Evolutionary conservation across 75 land plant species (phyloP), one percentile per base, ranked within the genome.

Genomic region (Selaginella tamariscina): DNA sequence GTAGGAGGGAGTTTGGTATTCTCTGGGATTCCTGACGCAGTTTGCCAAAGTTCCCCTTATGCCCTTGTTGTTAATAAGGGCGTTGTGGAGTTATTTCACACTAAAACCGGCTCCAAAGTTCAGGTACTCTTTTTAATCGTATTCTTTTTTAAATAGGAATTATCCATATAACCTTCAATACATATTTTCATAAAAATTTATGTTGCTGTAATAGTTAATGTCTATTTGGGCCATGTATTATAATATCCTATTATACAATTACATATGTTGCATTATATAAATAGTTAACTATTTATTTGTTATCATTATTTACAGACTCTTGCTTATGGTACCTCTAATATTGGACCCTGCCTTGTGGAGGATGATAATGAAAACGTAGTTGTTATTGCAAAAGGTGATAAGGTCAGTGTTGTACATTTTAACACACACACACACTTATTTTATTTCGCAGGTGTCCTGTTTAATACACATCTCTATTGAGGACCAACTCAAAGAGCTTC

Each of bases 401-500:
- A 94, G 96, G 98, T 90, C 65, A 32, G 71, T 32, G 63, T 60
- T 11, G 11, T 20, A 49, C 20, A 11, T 49, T 20, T 49, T 49
- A 20, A 20, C 15, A 59, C 21, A 8, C 63, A 5, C 71, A 32
- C 22, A 30, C 0, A 27, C 20, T 11, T 26, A 22, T 27, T 27
- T n/a, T 70, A 21, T 70, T 56, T 63, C 64, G 28, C 76, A 89
- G 96, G 80, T 87, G 60, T 74, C 80, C 66, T 94, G 81, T 67
- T 82, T 83, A 66, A 81, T 68, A 24, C 81, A 81, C 72, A 80
- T 87, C 1, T 65, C 96, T 69, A 22, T 77, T 33, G 98, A 94
- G 39, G 98, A 94, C 56, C 98, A 94, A 74, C 77, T 94, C 23
- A 87, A 88, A 63, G 88, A 87, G 59, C 69, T 94, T 27, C 71